Conservation (phyloP, 2,329 filamentous ascomycete genomes). For the Colletotrichum coccodes region DNA sequence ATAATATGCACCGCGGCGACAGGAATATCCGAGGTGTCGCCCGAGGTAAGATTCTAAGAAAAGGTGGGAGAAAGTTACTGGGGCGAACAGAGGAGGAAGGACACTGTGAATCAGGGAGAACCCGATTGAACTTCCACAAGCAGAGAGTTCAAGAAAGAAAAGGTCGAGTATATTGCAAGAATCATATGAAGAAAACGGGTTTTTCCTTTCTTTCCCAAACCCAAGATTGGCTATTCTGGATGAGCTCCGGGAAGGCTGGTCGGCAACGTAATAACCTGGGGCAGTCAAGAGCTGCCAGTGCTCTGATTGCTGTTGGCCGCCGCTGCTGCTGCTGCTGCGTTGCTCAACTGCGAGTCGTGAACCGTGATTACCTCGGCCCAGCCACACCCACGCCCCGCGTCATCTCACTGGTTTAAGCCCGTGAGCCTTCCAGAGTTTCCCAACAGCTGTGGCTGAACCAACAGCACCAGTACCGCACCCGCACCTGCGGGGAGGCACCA, state of each 20-base stretch:
- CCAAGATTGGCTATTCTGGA: slow-evolving; percentile 20
- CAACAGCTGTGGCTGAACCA: slow-evolving; percentile 4
- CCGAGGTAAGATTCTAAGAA: not conserved
- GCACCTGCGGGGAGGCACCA: not conserved
- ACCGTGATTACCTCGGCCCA: slow-evolving; percentile 34
- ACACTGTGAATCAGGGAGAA: not conserved
- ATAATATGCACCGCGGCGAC: slow-evolving; percentile 26
- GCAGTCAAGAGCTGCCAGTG: not conserved
- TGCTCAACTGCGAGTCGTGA: slow-evolving; percentile 17
- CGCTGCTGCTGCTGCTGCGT: too few relatives aligned
- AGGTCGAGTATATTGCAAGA: not conserved
- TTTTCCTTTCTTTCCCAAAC: not conserved
- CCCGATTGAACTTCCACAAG: not conserved
- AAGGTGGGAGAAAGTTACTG: not conserved
- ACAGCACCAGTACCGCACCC: not conserved
- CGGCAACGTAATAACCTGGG: slow-evolving; percentile 20
- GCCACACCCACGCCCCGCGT: slow-evolving; percentile 20
- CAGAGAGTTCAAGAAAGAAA: not conserved
- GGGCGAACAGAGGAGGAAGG: not conserved
- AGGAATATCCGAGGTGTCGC: not conserved
- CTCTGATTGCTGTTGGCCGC: not conserved
- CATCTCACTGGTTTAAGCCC: not conserved
- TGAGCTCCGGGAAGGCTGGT: slow-evolving; percentile 26
- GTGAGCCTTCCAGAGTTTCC: not conserved
- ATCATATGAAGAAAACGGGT: slow-evolving; percentile 9